Conservation (phyloP, 495 filamentous ascomycete genomes). For the Penicillium pancosmium region DNA sequence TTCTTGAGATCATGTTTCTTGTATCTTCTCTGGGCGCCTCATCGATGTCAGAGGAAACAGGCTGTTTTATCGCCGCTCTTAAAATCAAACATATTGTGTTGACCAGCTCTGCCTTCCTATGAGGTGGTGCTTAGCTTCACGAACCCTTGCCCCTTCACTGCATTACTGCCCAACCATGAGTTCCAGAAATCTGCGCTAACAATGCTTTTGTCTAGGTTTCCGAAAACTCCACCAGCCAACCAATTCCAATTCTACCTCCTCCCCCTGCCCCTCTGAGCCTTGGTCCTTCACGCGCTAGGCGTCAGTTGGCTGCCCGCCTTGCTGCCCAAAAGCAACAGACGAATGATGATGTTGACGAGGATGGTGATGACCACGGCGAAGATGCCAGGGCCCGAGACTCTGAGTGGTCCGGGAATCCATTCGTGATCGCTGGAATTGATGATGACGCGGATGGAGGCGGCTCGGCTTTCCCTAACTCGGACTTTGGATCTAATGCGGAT, state of each 20-base stretch:
- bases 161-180: not conserved
- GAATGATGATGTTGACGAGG: conserved; percentile 32
- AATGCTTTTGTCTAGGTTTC: conserved; percentile 26
- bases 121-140: conserved; percentile 1
- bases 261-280: conserved; percentile 63
- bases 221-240: conserved; percentile 42
- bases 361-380: conserved; percentile 23
- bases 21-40: not conserved
- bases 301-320: conserved; percentile 80
- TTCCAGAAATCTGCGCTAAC: conserved; percentile 17
- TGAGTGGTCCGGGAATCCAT: conserved; percentile 46
- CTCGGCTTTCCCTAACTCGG: conserved; percentile 40
- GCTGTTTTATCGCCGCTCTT: not conserved
- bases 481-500: conserved; percentile 36
- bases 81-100: not conserved
- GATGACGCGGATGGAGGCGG: conserved; percentile 49
- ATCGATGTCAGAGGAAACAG: not conserved
- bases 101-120: not conserved
- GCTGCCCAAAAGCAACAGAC: conserved; percentile 75
- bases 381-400: conserved; percentile 24
- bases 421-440: conserved; percentile 47
- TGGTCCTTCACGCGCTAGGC: conserved; percentile 81
- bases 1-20: conserved; percentile 2
- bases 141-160: not conserved
- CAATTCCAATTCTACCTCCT: conserved; percentile 50